Base-by-base conservation (phyloP, 306 rosid species). In the Cucumis melo region DNA sequence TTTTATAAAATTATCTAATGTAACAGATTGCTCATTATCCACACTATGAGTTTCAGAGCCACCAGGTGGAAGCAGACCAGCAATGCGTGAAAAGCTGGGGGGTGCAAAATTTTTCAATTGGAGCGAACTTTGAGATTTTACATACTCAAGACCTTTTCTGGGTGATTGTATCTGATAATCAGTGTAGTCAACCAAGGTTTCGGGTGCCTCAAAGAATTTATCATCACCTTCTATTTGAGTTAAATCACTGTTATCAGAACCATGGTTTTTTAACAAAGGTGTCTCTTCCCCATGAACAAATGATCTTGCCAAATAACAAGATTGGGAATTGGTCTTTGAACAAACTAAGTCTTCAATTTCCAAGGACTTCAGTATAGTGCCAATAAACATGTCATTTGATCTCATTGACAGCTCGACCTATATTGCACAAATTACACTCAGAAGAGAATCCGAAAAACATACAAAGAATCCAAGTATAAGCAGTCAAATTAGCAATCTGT, bases 321-420 rank as follows among this genome's bases (percentile, higher is more conserved):
- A 92, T 80, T 64, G 87, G 77, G 91, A 85, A 36, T 19, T 21
- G 42, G 80, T 81, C 78, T 83, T 79, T 57, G 71, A 19, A 83
- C 89, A 87, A 83, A 92, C 86, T 78, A 92, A 86, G 85, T 94
- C 99, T 87, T 94, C 99, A 73, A 94, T 83, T 89, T 94, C 97
- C 87, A 94, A 88, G 51, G 99, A 92, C 81, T 90, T 94, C 83
- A 94, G 85, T 80, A 94, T 88, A 67, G 99, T 90, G 50, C 96
- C 99, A 78, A 94, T 80, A 51, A 92, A 88, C 89, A 92, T 81
- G 82, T 90, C 91, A 74, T 82, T 82, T 65, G 84, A 88, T 81
- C 90, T 89, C 60, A 94, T 51, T 54, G 95, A 92, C 77, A 94
- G 83, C 84, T 94, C 99, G 73, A 94, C 99, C 99, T 94, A 89